These are phyloP conservation scores for Pseudofabraea citricarpa DNA, from an alignment of 2,329 filamentous ascomycete species.

Conservation along the genomic window DNA sequence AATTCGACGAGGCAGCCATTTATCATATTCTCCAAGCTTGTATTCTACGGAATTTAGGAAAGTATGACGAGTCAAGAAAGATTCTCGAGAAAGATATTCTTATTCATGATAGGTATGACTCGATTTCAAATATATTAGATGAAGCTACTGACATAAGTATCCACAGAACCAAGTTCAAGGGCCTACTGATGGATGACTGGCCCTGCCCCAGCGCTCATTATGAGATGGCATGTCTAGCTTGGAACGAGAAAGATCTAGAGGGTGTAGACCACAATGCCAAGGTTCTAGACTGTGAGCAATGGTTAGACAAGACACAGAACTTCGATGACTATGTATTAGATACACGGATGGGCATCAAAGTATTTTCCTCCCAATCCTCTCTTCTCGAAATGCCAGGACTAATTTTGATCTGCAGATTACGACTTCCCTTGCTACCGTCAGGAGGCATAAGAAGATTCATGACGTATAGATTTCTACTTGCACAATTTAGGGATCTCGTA, in stretches of 20 bases:
- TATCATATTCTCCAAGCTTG: constrained; percentile 62
- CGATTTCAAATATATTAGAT: background rate
- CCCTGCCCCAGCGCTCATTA: constrained; percentile 72
- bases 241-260: constrained; percentile 54
- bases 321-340: constrained; percentile 72
- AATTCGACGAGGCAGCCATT: constrained; percentile 58
- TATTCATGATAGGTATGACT: constrained; percentile 54
- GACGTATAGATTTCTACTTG: background rate
- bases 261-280: constrained; percentile 33
- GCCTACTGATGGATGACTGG: constrained; percentile 63
- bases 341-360: constrained; percentile 65
- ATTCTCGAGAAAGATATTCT: constrained; percentile 61
- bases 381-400: background rate
- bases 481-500: too few species aligned
- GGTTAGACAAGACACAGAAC: constrained; percentile 60
- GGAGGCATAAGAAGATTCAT: background rate
- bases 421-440: background rate
- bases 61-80: constrained; percentile 58
- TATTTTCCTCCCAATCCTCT: background rate
- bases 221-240: constrained; percentile 78
- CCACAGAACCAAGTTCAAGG: constrained; percentile 48
- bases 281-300: constrained; percentile 56
- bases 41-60: constrained; percentile 58
- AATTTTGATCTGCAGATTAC: background rate
- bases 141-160: background rate